Base-by-base conservation (phyloP, 768 basidiomycete genomes). In the Xerocomus brunneocitrinus region DNA sequence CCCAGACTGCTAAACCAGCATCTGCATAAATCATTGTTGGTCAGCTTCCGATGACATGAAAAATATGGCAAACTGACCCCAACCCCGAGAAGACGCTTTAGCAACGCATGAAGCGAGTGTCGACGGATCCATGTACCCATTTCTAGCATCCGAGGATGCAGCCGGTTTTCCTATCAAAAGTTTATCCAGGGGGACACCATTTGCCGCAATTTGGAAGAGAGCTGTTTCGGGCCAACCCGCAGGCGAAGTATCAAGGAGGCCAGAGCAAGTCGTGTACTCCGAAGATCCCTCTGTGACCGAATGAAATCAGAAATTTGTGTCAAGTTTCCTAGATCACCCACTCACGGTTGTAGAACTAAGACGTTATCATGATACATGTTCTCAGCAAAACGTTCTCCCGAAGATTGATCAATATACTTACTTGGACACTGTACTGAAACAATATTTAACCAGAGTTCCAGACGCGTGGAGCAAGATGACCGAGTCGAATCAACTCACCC, bases 131-230 rank as follows among this genome's bases (percentile, higher is more conserved):
- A 91, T 85, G 54, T 73, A 80, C 4, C 76, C 83, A 56, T 79
- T 85, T 55, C 56, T 76, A 3, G 84, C 83, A 49, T 82, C 80
- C 8, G 69, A 60, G 7, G 57, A 56, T 0, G 74, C 51, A 2
- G 80, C 82, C 1, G 87, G 87, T 68, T 91, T 91, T 4, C 87
- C 87, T 61, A 91, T 86, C 55, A 89, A 81, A 47, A 89, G 73
- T 69, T 91, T 89, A 64, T 77, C 66, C 42, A 81, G 61, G 3
- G 75, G 64, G 8, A 89, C 78, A 22, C 84, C 85, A 53, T 69
- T 78, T 2, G 75, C 74, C 19, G 71, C 68, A 49, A 81, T 79
- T 57, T 80, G 71, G 64, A 81, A 77, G 32, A 81, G 62, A 0
- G 77, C 67, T 0, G 74, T 73, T n/a, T 69, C 47, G 0, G 79